These are phyloP conservation scores for Gamsiella multidivaricata DNA, from an alignment of 192 early-diverging fungal genomes.

Conservation along the genomic window DNA sequence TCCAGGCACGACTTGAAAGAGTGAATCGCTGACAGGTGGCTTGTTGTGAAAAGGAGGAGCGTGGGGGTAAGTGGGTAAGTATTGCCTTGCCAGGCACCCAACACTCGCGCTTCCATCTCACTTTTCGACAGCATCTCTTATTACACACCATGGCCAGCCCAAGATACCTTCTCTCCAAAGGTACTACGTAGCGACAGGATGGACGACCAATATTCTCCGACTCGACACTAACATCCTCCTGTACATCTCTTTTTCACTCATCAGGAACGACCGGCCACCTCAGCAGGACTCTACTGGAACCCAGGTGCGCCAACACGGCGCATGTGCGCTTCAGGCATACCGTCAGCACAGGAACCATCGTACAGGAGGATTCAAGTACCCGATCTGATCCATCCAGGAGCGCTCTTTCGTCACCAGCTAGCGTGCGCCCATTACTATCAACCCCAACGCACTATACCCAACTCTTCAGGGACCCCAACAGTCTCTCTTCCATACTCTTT, in stretches of 20 bases:
- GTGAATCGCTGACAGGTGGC: constrained; percentile 23
- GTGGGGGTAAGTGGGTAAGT: too few relatives aligned
- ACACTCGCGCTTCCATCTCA: background rate
- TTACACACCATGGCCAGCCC: constrained; percentile 10
- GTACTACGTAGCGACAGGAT: too few relatives aligned
- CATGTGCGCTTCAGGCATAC: constrained; percentile 16
- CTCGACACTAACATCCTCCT: background rate
- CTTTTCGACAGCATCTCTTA: background rate
- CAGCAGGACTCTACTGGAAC: constrained; percentile 14
- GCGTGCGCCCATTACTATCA: constrained; percentile 21
- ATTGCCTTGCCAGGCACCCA: too few relatives aligned
- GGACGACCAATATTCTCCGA: too few relatives aligned
- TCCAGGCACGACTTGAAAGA: background rate
- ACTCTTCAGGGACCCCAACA: constrained; percentile 1
- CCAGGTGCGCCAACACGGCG: constrained; percentile 8
- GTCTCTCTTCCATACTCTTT: constrained; percentile 10
- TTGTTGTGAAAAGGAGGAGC: too few relatives aligned
- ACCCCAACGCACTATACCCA: constrained; percentile 36
- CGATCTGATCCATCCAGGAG: constrained; percentile 3
- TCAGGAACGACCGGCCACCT: constrained; percentile 17
- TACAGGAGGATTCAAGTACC: constrained; percentile 23
- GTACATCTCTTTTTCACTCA: background rate
- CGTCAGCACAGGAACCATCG: background rate
- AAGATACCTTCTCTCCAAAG: constrained; percentile 14
- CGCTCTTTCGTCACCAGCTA: background rate